Conservation (phyloP, 2,329 filamentous ascomycete genomes). For the Thelonectria blattea region DNA sequence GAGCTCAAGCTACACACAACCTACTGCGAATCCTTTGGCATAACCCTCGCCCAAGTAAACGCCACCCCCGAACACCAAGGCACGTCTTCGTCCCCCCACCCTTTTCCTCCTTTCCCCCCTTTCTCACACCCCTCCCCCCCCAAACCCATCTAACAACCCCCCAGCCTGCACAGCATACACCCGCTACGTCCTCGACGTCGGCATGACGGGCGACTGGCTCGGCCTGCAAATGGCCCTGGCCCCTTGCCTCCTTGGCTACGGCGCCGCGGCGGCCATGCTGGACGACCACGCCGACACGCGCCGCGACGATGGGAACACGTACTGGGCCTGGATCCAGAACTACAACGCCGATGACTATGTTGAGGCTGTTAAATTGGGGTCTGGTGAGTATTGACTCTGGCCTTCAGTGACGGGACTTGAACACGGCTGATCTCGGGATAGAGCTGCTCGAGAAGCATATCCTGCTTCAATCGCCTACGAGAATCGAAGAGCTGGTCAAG, state of each 20-base stretch:
- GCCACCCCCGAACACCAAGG: slow-evolving; percentile 76
- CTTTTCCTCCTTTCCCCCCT: background rate
- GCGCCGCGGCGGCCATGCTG: slow-evolving; percentile 75
- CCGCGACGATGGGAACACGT: slow-evolving; percentile 71
- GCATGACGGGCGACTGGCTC: slow-evolving; percentile 86
- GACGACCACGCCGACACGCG: slow-evolving; percentile 66
- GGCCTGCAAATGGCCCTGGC: slow-evolving; percentile 84
- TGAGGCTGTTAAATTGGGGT: slow-evolving; percentile 72
- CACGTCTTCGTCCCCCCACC: slow-evolving; percentile 40
- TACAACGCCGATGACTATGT: slow-evolving; percentile 83
- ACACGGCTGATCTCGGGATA: slow-evolving; percentile 39
- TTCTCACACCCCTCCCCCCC: no score
- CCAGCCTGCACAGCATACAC: slow-evolving; percentile 82
- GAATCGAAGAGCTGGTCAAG: slow-evolving; percentile 81
- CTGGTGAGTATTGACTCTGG: slow-evolving; percentile 58
- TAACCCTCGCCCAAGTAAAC: slow-evolving; percentile 76
- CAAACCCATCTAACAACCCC: no score
- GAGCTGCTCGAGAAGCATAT: slow-evolving; percentile 79
- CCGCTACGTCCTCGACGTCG: slow-evolving; percentile 86
- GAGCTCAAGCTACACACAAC: slow-evolving; percentile 83
- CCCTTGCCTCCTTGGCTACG: slow-evolving; percentile 90
- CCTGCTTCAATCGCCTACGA: slow-evolving; percentile 71
- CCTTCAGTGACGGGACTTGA: background rate
- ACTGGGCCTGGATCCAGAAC: slow-evolving; percentile 91
- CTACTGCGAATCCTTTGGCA: slow-evolving; percentile 83